Base-by-base conservation (phyloP, 805 yeast genomes). In the Phaffomyces antillensis region DNA sequence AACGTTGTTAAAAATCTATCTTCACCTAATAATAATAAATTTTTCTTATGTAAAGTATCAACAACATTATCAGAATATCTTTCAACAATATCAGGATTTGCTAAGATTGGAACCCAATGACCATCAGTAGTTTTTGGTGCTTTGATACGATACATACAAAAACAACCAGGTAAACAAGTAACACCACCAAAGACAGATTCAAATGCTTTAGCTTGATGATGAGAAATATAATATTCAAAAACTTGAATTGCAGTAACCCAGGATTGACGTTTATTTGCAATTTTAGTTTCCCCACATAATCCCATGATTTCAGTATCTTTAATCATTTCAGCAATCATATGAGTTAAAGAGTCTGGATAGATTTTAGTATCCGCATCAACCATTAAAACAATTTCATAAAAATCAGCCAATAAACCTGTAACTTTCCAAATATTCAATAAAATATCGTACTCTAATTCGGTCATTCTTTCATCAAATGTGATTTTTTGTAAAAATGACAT, bases 191-290 rank as follows among this genome's bases (percentile, higher is more conserved):
- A 89, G 2, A 85, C 90, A n/a, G 95, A 82, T 66, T 89, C 97
- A 63, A 89, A 89, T 0, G 96, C 96, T 64, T 89, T 89, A 1
- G 96, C 80, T 61, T 86, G 96, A 66, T 89, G 97, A 65, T 89
- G 96, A 5, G 96, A 88, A 51, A 89, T 86, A 64, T 82, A 89
- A 62, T 89, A 89, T 58, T 89, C 96, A 62, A 89, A 89, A 25
- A 89, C 96, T 67, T 89, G 97, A 58, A 89, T 89, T 34, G 86
- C 84, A 1, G 96, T 86, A 15, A 88, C 96, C 96, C 96, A 89
- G 13, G 89, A 77, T 48, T 77, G 81, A 3, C 73, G 62, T 62
- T 89, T 89, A 63, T 89, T 89, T 6, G 95, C 77, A 55, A 89
- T 89, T 63, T 86, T 88, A 0, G 97, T 89, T 61, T 89, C 97